Evolutionary conservation across 257 asterid species (phyloP), one percentile per base, ranked within the genome.

Genomic region (Osmanthus fragrans): DNA sequence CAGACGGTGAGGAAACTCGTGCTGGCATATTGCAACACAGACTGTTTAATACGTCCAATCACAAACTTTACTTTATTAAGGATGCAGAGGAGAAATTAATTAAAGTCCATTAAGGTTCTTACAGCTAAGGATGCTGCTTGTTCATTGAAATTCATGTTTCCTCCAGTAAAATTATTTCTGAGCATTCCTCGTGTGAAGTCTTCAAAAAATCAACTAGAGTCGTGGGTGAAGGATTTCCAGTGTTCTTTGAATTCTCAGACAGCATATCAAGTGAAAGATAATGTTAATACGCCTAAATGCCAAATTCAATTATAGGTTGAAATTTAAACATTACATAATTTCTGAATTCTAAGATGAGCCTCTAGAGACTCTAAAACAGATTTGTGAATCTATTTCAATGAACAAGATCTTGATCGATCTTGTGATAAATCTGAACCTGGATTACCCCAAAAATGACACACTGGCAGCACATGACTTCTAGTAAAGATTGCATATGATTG

Each of bases 161-260:
- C 83, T 89, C 98, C 80, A 94, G 76, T 74, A 91, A 87, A 83
- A 91, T 88, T 76, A 94, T 76, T 76, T 88, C 87, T 0, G 88
- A 81, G 85, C 83, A 73, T 74, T 81, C 90, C 58, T 66, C 71
- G 70, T 73, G 23, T 73, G 91, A 86, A 74, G 85, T 75, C 82
- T 78, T 86, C 58, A 94, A 77, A 75, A 88, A 89, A 33, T 89
- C 91, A n/a, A 88, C 77, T 71, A 92, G 71, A 77, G 85, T 89
- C 77, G 89, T 84, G 86, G 96, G 84, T 64, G 97, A 92, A 71
- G 85, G 76, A 81, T 88, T 84, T 84, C 99, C 99, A 75, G 90
- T 86, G 81, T 89, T 92, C 87, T 42, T 95, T 65, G 97, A 95
- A 87, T 91, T 95, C 82, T 91, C 97, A 13, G 97, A 95, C 98